These are phyloP conservation scores for Tuctoria greenei DNA, from an alignment of 176 grass and related monocot genomes.

Conservation along the genomic window DNA sequence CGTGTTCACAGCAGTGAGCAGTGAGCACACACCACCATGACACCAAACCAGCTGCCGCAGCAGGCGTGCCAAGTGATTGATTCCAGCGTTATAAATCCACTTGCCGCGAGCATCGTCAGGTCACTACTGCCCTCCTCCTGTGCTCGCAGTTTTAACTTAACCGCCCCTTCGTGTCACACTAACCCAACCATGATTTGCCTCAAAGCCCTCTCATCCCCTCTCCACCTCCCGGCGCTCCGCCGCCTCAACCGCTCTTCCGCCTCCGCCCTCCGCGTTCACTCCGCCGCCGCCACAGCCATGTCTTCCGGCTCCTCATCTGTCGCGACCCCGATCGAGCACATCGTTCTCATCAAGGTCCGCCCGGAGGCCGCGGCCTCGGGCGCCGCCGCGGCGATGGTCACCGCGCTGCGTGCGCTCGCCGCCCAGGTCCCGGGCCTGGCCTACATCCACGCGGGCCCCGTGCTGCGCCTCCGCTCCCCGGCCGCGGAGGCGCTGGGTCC, in stretches of 20 bases:
- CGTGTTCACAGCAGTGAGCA: background rate
- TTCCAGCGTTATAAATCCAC: background rate
- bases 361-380: constrained; percentile 45
- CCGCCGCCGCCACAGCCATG: constrained; percentile 39
- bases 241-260: constrained; percentile 35
- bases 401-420: constrained; percentile 56
- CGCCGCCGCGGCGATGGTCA: constrained; percentile 56
- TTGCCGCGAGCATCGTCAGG: background rate
- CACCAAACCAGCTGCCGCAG: background rate
- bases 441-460: constrained; percentile 66
- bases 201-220: constrained; percentile 22
- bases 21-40: no score
- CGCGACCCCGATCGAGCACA: constrained; percentile 61
- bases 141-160: constrained; percentile 54
- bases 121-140: constrained; percentile 3
- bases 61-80: background rate
- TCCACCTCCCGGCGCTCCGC: constrained; percentile 43
- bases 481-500: constrained; percentile 58
- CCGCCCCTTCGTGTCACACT: constrained; percentile 5
- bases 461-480: constrained; percentile 65
- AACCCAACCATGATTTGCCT: constrained; percentile 31
- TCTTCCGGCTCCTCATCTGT: constrained; percentile 23
- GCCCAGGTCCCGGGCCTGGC: constrained; percentile 54
- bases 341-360: constrained; percentile 90
- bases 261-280: constrained; percentile 6